Evolutionary conservation across 495 filamentous ascomycete species (phyloP), one percentile per base, ranked within the genome.

Genomic region (Aspergillus indologenus): DNA sequence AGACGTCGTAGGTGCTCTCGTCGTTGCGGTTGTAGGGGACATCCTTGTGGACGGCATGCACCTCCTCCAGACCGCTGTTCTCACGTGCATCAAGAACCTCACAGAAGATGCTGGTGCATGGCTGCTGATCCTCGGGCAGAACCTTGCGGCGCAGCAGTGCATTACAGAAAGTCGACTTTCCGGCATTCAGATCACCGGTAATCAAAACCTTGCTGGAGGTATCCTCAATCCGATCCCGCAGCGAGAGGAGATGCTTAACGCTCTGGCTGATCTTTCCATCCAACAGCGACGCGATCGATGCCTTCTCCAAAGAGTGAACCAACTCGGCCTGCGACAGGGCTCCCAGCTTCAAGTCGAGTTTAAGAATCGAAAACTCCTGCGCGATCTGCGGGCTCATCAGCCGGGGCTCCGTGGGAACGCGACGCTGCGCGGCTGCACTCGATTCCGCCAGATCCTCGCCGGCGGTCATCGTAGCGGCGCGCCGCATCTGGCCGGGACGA

Each of bases 161-260:
- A 74, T 98, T 98, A 77, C 94, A 98, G 64, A 98, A 98, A 5
- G 94, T 98, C 12, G 94, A 98, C 68, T 98, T 98, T 66, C 94
- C 94, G 15, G 94, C 93, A 69, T 98, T 98, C 50, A 98, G 72
- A 74, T 98, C 94, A 65, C 94, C 94, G 14, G 94, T 98, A n/a
- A 98, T 86, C 63, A 98, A 68, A 17, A 98, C 95, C 74, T 98
- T 98, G 75, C 95, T 98, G 3, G 93, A 90, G 0, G 90, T 98
- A 75, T 98, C 94, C 67, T 97, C 93, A 53, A 98, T 98, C 53
- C 94, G 85, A 61, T 98, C 95, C 59, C 91, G 87, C 45, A 98
- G 80, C 3, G 87, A 83, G 45, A 88, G 78, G 7, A 98, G 81
- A 77, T 98, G 94, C 67, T 91, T 90, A 70, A 97, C 86, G 70